phyloP scores from a whole-genome alignment of 192 early-diverging fungal species.

The Glomus cerebriforme region DNA sequence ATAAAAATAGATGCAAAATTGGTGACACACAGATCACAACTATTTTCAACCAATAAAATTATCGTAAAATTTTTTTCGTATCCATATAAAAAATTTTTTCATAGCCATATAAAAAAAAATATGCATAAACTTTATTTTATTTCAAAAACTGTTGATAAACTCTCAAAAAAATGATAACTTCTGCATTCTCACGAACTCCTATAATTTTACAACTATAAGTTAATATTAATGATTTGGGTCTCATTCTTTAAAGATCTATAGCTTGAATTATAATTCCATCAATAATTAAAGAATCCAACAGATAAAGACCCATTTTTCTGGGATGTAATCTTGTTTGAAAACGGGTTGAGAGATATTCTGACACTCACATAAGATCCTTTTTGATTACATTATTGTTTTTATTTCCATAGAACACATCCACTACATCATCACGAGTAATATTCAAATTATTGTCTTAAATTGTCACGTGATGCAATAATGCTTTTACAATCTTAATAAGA shows the following conservation, averaged over 20 bases:
- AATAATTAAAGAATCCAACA: background rate
- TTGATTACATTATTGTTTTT: conserved; percentile 12
- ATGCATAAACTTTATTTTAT: too few species aligned
- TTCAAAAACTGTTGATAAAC: conserved; percentile 3
- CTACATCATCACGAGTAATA: background rate
- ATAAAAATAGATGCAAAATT: background rate
- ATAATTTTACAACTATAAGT: background rate
- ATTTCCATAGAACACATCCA: conserved; percentile 2
- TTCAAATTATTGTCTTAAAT: background rate
- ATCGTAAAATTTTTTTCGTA: background rate
- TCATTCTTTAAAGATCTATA: background rate
- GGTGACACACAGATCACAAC: background rate
- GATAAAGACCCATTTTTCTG: background rate
- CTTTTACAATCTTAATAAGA: background rate
- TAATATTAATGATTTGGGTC: background rate
- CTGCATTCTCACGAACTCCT: background rate
- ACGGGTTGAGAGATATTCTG: background rate
- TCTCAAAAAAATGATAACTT: background rate
- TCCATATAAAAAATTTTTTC: too few species aligned
- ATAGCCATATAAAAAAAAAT: too few species aligned
- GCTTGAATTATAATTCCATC: background rate
- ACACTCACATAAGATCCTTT: background rate
- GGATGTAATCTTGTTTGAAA: conserved; percentile 1
- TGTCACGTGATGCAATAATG: background rate
- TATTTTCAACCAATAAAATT: background rate